Conservation (phyloP, 2,329 filamentous ascomycete genomes). For the Furcasterigmium furcatum region DNA sequence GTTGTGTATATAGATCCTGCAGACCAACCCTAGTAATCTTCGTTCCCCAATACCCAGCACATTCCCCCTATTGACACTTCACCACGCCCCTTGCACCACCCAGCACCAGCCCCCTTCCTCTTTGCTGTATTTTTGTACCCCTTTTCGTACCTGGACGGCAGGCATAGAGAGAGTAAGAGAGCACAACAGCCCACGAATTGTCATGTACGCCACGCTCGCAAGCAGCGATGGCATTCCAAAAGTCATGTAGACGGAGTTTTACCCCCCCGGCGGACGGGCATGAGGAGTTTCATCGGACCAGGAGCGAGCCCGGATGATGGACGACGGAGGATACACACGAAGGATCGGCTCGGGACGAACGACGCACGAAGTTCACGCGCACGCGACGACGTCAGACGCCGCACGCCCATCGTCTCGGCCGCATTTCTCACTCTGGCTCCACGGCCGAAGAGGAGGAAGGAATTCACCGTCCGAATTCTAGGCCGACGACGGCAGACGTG, state of each 20-base stretch:
- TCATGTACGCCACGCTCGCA: constrained; percentile 15
- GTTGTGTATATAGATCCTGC: constrained; percentile 14
- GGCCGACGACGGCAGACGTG: too few relatives aligned
- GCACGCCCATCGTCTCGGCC: too few relatives aligned
- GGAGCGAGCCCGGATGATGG: neutral
- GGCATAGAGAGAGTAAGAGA: constrained; percentile 13
- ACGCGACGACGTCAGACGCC: too few relatives aligned
- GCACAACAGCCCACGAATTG: constrained; percentile 3
- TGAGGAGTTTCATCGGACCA: constrained; percentile 1
- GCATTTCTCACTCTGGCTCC: too few relatives aligned
- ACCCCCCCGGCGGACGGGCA: constrained; percentile 9
- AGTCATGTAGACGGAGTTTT: constrained; percentile 17
- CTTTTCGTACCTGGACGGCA: constrained; percentile 11
- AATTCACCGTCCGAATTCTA: too few relatives aligned
- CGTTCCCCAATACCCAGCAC: constrained; percentile 12
- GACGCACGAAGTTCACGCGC: too few relatives aligned
- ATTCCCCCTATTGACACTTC: constrained; percentile 9
- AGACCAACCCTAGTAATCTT: constrained; percentile 12
- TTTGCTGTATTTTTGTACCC: constrained; percentile 15
- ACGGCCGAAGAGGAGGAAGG: too few relatives aligned
- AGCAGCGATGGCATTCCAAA: constrained; percentile 12
- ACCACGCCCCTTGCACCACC: constrained; percentile 1
- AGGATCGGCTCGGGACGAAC: too few relatives aligned
- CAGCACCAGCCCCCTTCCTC: constrained; percentile 1
- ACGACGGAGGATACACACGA: too few relatives aligned